These are phyloP conservation scores for Coleophoma eucalyptorum DNA, from an alignment of 2,329 filamentous ascomycete species.

Conservation along the genomic window DNA sequence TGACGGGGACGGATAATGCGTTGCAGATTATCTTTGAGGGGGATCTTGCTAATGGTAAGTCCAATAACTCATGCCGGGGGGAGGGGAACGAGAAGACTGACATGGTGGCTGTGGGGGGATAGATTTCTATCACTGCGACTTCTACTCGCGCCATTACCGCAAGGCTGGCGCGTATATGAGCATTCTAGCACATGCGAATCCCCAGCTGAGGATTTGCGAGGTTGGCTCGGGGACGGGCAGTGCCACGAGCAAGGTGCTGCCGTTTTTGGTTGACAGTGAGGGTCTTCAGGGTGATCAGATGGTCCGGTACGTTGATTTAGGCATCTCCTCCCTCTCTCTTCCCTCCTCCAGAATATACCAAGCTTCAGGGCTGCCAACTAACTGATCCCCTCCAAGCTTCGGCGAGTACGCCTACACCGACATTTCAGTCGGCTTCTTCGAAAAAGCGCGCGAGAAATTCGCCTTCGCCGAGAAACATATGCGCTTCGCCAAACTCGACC, in stretches of 20 bases:
- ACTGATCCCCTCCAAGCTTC: neutral
- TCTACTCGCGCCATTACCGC: neutral
- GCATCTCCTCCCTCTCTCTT: neutral
- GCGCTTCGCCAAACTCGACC: neutral
- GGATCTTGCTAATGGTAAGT: neutral
- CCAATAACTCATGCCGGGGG: neutral
- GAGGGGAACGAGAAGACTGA: neutral
- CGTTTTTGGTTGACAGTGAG: neutral
- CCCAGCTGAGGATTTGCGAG: neutral
- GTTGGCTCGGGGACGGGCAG: neutral
- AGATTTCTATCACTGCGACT: neutral
- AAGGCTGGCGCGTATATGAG: neutral
- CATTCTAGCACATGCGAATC: neutral
- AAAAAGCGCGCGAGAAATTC: slow-evolving; percentile 17
- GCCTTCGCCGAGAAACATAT: neutral
- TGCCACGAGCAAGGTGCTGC: neutral
- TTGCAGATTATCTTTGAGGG: neutral
- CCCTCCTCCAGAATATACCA: neutral
- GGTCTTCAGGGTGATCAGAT: neutral
- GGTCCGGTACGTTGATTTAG: neutral
- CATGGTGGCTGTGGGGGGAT: neutral
- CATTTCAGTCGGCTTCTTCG: slow-evolving; percentile 28
- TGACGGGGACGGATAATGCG: neutral
- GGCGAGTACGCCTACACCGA: slow-evolving; percentile 15
- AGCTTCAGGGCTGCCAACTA: neutral